A percentile compares a stretch with the other conserved stretches of the same genome.
Conservation (phyloP, 495 filamentous ascomycete species). For the Hypoxylon fragiforme region DNA sequence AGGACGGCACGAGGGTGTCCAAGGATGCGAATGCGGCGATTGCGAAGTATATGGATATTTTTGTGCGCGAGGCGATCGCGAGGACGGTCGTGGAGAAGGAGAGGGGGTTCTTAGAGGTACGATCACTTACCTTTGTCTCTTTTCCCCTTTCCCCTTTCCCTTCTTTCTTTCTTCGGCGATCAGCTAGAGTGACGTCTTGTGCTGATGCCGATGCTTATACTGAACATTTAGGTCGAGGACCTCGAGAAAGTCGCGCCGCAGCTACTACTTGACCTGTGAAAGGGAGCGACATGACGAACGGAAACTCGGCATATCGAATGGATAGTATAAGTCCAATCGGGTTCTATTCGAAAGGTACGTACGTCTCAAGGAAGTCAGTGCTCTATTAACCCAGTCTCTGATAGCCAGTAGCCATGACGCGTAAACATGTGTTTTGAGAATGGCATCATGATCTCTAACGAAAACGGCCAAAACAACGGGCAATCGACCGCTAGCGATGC, state of each 20-base stretch:
- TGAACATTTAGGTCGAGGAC: slow-evolving; percentile 64
- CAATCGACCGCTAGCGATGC: background rate
- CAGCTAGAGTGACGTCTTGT: background rate
- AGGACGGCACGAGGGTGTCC: slow-evolving; percentile 71
- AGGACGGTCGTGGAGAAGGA: slow-evolving; percentile 71
- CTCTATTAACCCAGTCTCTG: background rate
- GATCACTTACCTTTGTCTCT: too few species aligned
- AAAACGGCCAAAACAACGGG: too few species aligned
- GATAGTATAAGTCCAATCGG: too few species aligned
- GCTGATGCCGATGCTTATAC: slow-evolving; percentile 6
- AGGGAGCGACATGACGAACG: background rate
- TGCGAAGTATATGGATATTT: slow-evolving; percentile 87
- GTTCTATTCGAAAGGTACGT: too few species aligned
- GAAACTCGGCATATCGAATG: too few species aligned
- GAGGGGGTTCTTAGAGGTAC: slow-evolving; percentile 75
- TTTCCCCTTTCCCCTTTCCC: too few species aligned
- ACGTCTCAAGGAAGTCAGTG: too few species aligned
- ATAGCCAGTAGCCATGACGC: background rate
- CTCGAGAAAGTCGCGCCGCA: slow-evolving; percentile 90
- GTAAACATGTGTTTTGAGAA: background rate
- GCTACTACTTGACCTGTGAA: slow-evolving; percentile 82
- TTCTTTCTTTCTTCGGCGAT: background rate
- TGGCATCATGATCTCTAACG: slow-evolving; percentile 18
- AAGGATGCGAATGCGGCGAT: slow-evolving; percentile 78
- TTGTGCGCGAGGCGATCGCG: slow-evolving; percentile 89